Base-by-base conservation (phyloP, 2,329 filamentous ascomycete genomes). In the Clonostachys sp. region DNA sequence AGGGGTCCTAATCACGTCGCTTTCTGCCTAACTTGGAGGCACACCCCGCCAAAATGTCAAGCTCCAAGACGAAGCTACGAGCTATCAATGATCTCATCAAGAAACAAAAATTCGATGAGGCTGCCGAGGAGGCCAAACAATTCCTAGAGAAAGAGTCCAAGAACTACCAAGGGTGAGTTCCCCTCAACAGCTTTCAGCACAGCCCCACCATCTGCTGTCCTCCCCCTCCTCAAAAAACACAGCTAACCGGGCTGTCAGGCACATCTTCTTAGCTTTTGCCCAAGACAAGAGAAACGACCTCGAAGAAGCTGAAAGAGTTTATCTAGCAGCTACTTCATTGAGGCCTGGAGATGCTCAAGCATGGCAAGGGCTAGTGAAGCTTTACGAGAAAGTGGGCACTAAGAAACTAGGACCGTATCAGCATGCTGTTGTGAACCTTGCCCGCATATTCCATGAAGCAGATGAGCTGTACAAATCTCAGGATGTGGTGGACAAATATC, bases 261-360 rank as follows among this genome's bases (percentile, higher is more conserved):
- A 89, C 54, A 78, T 97, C n/a, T 95, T 96, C 61, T 73, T 95
- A 16, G 94, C 89, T 3, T 89, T 95, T 63, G 87, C 89, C 3
- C 74, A 86, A 42, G 90, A 95, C 64, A 94, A 91, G 63, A 79
- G 86, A 51, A 81, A 82, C 50, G 79, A 83, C 51, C 68, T 78
- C 8, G 82, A 87, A 7, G 86, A 89, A 39, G 84, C 94, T 0
- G 91, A 94, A 56, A 79, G 77, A 34, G 81, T 84, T 2, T 97
- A 97, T 65, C 74, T 78, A 39, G 74, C 79, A 34, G 94, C 92
- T 2, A 81, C 87, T 6, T 73, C 75, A 17, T 72, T 89, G 51
- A 91, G 89, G 53, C 81, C 84, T 1, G 74, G 81, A 16, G 91
- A 96, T 55, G 73, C 82, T n/a, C 87, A 92, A 58, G 88, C 88